Evolutionary conservation across 108 stramenopile species (phyloP).

Genomic region (Conticribra weissflogii): DNA sequence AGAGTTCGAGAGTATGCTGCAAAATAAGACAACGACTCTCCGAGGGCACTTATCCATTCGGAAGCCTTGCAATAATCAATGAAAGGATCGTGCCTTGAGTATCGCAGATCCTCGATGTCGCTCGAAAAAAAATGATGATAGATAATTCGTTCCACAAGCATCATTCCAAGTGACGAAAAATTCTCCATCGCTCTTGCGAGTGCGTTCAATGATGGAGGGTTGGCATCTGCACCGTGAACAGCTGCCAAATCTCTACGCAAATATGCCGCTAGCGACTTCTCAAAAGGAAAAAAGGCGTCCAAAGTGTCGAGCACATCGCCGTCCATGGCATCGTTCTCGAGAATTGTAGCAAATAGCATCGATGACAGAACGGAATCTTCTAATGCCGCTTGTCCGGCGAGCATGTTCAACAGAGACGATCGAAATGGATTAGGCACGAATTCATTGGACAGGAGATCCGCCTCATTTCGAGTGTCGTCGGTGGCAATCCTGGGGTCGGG

Average conservation of each 20-base stretch:
- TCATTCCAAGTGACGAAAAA: constrained; percentile 42
- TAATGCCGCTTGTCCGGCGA: constrained; percentile 24
- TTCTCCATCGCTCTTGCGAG: constrained; percentile 25
- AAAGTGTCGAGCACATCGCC: constrained; percentile 50
- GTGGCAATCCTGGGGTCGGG: too few relatives aligned
- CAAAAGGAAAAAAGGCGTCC: constrained; percentile 57
- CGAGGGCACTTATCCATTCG: constrained; percentile 29
- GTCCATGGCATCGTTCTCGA: constrained; percentile 70
- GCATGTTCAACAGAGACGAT: constrained; percentile 38
- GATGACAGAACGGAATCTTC: constrained; percentile 53
- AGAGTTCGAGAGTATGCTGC: constrained; percentile 19
- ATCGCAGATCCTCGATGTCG: constrained; percentile 13
- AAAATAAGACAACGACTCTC: constrained; percentile 22
- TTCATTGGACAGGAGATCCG: too few relatives aligned
- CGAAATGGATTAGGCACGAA: constrained; percentile 40
- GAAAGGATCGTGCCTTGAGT: constrained; percentile 30
- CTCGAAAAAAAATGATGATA: constrained; percentile 32
- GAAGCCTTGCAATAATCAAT: constrained; percentile 38
- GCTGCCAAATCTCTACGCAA: constrained; percentile 17
- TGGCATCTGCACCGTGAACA: not conserved
- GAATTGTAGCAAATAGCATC: constrained; percentile 64
- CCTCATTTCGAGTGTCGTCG: too few relatives aligned
- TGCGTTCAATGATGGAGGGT: not conserved
- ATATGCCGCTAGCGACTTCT: constrained; percentile 55
- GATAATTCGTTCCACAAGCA: constrained; percentile 44